phyloP scores from a whole-genome alignment of 495 filamentous ascomycete species.

The Penicillium canescens region DNA sequence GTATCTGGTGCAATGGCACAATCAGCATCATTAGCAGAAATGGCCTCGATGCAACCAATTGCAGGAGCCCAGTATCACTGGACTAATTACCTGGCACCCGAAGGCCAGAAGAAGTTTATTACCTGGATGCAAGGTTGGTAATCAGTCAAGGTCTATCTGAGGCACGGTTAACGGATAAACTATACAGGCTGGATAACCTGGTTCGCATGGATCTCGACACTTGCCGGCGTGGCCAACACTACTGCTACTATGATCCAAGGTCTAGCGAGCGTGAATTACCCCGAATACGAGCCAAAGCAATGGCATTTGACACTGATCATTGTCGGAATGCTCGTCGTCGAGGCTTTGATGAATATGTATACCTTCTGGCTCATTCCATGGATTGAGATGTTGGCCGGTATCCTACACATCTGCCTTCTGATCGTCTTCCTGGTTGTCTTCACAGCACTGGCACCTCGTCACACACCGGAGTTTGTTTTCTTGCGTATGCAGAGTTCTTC shows the following conservation, averaged over 20 bases:
- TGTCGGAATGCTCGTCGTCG: conserved; percentile 14
- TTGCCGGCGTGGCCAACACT: conserved; percentile 13
- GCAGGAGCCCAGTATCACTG: conserved; percentile 38
- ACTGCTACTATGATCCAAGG: conserved; percentile 38
- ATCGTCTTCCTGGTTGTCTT: conserved; percentile 29
- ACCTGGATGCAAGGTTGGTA: conserved; percentile 34
- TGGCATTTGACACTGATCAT: conserved; percentile 23
- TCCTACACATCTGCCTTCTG: conserved; percentile 38
- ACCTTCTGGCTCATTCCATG: conserved; percentile 30
- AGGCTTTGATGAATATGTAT: conserved; percentile 22
- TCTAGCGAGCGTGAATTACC: conserved; percentile 40
- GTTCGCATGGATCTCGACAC: conserved; percentile 19
- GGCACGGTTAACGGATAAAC: background rate
- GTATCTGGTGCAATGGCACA: conserved; percentile 20
- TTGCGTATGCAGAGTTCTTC: conserved; percentile 28
- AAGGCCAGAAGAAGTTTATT: conserved; percentile 22
- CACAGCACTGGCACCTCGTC: conserved; percentile 8
- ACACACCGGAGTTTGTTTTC: conserved; percentile 13
- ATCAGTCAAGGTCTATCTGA: background rate
- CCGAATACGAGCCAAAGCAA: conserved; percentile 15
- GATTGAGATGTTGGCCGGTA: conserved; percentile 34
- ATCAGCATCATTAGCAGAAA: conserved; percentile 30
- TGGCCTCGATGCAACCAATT: conserved; percentile 32
- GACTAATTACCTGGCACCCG: conserved; percentile 34
- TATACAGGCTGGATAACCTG: conserved; percentile 6